phyloP scores from a whole-genome alignment of 805 yeast species.

The Wickerhamomyces hampshirensis region DNA sequence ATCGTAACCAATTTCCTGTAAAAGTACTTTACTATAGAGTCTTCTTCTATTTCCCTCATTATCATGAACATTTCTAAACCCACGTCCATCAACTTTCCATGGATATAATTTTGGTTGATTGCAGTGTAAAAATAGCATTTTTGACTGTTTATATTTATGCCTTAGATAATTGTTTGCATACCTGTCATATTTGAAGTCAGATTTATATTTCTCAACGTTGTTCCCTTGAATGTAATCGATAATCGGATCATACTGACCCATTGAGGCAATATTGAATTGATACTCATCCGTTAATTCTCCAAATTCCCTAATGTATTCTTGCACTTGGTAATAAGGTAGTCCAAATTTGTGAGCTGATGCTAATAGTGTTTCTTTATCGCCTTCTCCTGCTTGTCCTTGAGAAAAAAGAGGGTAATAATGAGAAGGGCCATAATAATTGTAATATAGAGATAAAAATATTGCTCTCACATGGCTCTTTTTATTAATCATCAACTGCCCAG shows the following conservation, averaged over 20 bases:
- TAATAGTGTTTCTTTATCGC: constrained; percentile 74
- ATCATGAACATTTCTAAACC: constrained; percentile 20
- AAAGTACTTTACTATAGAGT: constrained; percentile 15
- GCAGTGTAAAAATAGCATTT: constrained; percentile 25
- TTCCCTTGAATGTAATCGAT: constrained; percentile 29
- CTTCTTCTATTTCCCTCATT: constrained; percentile 19
- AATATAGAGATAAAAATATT: constrained; percentile 55
- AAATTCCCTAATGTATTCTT: constrained; percentile 48
- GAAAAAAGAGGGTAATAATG: constrained; percentile 55
- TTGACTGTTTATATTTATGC: constrained; percentile 19
- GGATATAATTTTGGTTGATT: constrained; percentile 27
- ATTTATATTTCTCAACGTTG: constrained; percentile 13
- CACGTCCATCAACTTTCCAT: constrained; percentile 25
- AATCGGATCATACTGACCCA: constrained; percentile 53
- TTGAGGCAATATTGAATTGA: constrained; percentile 43
- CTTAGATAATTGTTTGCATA: constrained; percentile 17
- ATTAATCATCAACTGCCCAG: constrained; percentile 60
- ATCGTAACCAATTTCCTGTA: constrained; percentile 25
- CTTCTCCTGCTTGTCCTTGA: constrained; percentile 70
- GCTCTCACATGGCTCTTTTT: constrained; percentile 54
- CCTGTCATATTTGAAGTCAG: constrained; percentile 13
- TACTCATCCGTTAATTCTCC: constrained; percentile 30
- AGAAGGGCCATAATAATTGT: constrained; percentile 59
- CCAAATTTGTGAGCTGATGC: constrained; percentile 57
- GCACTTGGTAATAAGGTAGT: constrained; percentile 49